A percentile compares a stretch with the other conserved stretches of the same genome.
Evolutionary conservation across 2,329 filamentous ascomycete genomes (phyloP).

Genomic region (Aspergillus caelatus): DNA sequence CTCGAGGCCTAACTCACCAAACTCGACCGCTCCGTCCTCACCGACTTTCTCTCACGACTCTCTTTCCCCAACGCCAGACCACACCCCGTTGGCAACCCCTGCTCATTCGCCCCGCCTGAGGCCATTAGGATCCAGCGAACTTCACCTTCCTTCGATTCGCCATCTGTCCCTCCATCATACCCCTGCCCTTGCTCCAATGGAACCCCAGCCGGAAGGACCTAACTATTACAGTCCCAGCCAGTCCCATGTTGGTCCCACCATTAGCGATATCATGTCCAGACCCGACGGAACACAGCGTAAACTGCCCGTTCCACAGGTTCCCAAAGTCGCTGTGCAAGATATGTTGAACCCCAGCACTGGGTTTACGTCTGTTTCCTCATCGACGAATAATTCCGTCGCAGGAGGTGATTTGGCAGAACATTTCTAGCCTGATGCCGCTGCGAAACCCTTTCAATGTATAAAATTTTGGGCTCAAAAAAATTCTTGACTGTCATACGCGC

Average conservation of each 20-base stretch:
- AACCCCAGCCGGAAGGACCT: constrained; percentile 64
- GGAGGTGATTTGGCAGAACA: constrained; percentile 69
- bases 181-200: constrained; percentile 71
- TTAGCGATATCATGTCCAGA: constrained; percentile 90
- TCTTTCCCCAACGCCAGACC: constrained; percentile 90
- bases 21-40: constrained; percentile 93
- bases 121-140: constrained; percentile 69
- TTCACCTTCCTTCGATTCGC: constrained; percentile 86
- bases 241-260: constrained; percentile 70
- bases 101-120: constrained; percentile 91
- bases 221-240: constrained; percentile 60
- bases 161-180: constrained; percentile 68
- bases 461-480: constrained; percentile 17
- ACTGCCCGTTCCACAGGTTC: constrained; percentile 83
- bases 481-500: constrained; percentile 31
- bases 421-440: constrained; percentile 34
- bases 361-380: constrained; percentile 75
- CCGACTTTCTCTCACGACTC: constrained; percentile 97
- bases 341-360: constrained; percentile 70
- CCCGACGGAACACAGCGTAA: constrained; percentile 87
- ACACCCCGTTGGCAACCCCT: constrained; percentile 96
- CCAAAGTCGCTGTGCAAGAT: constrained; percentile 85
- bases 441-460: constrained; percentile 10
- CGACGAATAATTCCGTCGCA: constrained; percentile 74
- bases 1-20: constrained; percentile 89